Base-by-base conservation (phyloP, 192 early-diverging fungal species). In the Coemansia sp. region DNA sequence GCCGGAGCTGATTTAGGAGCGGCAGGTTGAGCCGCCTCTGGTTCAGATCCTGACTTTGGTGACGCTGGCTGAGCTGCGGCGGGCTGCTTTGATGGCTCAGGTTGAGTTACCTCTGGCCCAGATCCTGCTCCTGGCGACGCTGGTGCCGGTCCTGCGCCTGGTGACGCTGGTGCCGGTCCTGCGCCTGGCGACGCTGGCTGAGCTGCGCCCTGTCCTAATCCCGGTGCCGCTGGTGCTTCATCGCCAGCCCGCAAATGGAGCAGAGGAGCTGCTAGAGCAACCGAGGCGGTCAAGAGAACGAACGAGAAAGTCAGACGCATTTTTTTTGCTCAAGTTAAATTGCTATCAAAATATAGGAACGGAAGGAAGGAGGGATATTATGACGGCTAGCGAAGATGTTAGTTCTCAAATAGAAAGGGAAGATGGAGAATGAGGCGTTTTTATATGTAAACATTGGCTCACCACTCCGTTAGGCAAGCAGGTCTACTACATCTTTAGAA, bases 221-320 rank as follows among this genome's bases (percentile, higher is more conserved):
- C 37, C 10, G 37, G 10, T 7, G 8, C 37, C 10, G 44, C 44
- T 4, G 29, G 4, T 17, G 14, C 14, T 2, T 32, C 27, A 14
- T 34, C 55, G 17, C 15, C 55, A 15, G 55, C 55, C 5, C 55
- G 55, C 31, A 58, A 58, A 14, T 58, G 55, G 15, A 58, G 55
- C 55, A 58, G 5, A 31, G 55, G 55, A 34, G 55, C 55, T n/a
- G 67, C 67, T 14, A 69, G 41, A 25, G 61, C 67, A 51, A 46
- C 67, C 10, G 67, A 61, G 10, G 53, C 37, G 3, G 67, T 45
- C 17, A 69, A 31, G 44, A 62, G 51, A 34, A 62, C 25, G 34
- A 62, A 14, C 5, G 67, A 69, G 21, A 69, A 50, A 2, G 67
- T 38, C 29, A 58, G 31, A 25, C 67, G 67, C 67, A 69, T 25